These are phyloP conservation scores for Leccinum subtestaceum DNA, from an alignment of 768 basidiomycete species.

Conservation along the genomic window DNA sequence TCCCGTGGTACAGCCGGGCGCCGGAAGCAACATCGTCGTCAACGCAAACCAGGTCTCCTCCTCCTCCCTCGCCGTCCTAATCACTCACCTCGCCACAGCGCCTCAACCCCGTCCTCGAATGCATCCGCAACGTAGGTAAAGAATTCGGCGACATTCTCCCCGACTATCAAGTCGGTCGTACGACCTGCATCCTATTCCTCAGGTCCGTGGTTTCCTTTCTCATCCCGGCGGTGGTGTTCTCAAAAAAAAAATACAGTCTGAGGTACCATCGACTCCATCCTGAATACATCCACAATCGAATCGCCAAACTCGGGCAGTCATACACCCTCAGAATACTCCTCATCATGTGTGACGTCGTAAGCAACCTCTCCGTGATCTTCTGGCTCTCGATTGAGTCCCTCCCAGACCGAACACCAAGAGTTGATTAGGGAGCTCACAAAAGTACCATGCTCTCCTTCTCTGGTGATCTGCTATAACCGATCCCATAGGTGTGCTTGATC, in stretches of 20 bases:
- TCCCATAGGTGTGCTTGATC: slow-evolving; percentile 69
- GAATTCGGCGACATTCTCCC: slow-evolving; percentile 92
- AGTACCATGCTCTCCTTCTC: slow-evolving; percentile 34
- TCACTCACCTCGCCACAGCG: slow-evolving; percentile 45
- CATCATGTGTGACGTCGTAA: slow-evolving; percentile 87
- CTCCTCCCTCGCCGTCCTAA: neutral
- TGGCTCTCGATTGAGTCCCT: neutral
- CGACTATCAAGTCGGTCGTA: slow-evolving; percentile 95
- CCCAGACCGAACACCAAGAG: slow-evolving; percentile 88
- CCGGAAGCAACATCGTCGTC: slow-evolving; percentile 62
- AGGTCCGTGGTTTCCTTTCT: slow-evolving; percentile 48
- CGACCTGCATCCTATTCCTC: slow-evolving; percentile 88
- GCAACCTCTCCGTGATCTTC: slow-evolving; percentile 28
- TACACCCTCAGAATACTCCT: slow-evolving; percentile 86
- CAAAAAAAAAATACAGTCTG: slow-evolving; percentile 47
- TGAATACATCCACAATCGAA: slow-evolving; percentile 91
- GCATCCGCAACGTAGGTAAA: slow-evolving; percentile 84
- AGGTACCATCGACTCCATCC: slow-evolving; percentile 96
- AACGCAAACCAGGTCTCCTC: slow-evolving; percentile 54
- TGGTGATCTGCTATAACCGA: slow-evolving; percentile 1
- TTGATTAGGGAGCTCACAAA: slow-evolving; percentile 92
- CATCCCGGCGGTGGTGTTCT: neutral
- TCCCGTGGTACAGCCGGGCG: slow-evolving; percentile 63
- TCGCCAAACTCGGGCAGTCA: slow-evolving; percentile 77
- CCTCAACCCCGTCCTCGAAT: slow-evolving; percentile 85